Conservation (phyloP, 371 early-diverging fungal genomes). For the Mucor racemosus region DNA sequence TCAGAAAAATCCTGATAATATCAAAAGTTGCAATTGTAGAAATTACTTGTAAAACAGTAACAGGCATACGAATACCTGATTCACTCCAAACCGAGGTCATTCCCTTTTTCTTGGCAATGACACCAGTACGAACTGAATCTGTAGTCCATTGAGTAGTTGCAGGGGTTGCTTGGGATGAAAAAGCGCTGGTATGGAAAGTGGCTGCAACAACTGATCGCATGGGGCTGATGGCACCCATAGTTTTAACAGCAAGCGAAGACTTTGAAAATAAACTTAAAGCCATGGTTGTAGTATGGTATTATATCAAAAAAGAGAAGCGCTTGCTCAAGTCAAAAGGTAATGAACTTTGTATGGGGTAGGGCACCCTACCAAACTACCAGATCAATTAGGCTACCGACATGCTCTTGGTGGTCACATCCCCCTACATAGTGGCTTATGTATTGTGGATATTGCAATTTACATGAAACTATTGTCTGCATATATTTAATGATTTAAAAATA, state of each 20-base stretch:
- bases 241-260: conserved; percentile 7
- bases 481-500: too few relatives aligned
- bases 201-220: conserved; percentile 29
- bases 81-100: conserved; percentile 96
- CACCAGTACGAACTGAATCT: conserved; percentile 71
- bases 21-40: neutral
- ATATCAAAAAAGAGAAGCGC: neutral
- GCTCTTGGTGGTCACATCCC: neutral
- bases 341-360: conserved; percentile 11
- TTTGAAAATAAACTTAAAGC: conserved; percentile 25
- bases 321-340: neutral
- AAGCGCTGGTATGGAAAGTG: conserved; percentile 35
- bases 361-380: conserved; percentile 3
- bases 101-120: conserved; percentile 90
- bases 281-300: conserved; percentile 12
- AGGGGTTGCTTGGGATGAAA: conserved; percentile 31
- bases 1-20: neutral
- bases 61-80: conserved; percentile 88
- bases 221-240: conserved; percentile 8
- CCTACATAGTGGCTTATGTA: neutral
- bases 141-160: conserved; percentile 43
- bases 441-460: neutral
- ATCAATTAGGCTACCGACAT: neutral
- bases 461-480: neutral
- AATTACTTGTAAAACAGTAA: conserved; percentile 89